These are phyloP conservation scores for Mycothermus thermophilus DNA, from an alignment of 495 filamentous ascomycete species.

Conservation along the genomic window DNA sequence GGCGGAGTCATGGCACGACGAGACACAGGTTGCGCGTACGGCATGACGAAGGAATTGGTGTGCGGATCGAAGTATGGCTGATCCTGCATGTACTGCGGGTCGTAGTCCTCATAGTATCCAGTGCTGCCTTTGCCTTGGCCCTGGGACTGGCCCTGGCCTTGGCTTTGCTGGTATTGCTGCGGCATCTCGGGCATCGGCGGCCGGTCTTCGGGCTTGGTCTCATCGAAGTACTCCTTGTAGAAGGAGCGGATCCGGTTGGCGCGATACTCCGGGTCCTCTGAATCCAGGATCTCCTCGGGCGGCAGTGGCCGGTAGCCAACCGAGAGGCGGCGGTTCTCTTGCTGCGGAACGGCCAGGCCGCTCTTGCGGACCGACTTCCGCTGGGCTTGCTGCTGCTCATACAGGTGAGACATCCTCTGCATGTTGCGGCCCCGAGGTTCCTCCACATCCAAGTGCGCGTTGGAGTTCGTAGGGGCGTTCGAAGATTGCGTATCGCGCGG, in stretches of 20 bases:
- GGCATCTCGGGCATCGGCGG: constrained; percentile 22
- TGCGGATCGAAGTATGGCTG: constrained; percentile 60
- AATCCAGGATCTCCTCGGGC: constrained; percentile 50
- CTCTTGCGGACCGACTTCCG: constrained; percentile 21
- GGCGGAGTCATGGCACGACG: constrained; percentile 97
- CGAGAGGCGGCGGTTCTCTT: constrained; percentile 62
- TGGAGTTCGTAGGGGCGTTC: constrained; percentile 2
- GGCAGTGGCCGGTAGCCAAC: constrained; percentile 89
- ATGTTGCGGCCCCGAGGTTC: constrained; percentile 21
- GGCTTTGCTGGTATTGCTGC: constrained; percentile 19
- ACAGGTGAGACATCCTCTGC: constrained; percentile 24
- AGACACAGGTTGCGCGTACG: constrained; percentile 66
- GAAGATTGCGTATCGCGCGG: constrained; percentile 5
- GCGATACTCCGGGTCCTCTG: constrained; percentile 84
- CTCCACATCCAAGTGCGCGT: constrained; percentile 8
- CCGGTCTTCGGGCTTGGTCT: constrained; percentile 43
- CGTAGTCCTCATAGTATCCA: constrained; percentile 59
- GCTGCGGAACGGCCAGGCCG: constrained; percentile 40
- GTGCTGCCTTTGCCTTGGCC: constrained; percentile 21
- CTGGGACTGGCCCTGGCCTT: constrained; percentile 4
- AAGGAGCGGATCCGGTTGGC: constrained; percentile 96
- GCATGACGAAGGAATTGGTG: constrained; percentile 59
- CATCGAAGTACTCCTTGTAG: constrained; percentile 98
- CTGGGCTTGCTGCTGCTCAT: constrained; percentile 17
- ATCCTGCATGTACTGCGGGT: constrained; percentile 47